Evolutionary conservation across 1,284 basidiomycete genomes (phyloP).

Genomic region (Acaromyces ingoldii): DNA sequence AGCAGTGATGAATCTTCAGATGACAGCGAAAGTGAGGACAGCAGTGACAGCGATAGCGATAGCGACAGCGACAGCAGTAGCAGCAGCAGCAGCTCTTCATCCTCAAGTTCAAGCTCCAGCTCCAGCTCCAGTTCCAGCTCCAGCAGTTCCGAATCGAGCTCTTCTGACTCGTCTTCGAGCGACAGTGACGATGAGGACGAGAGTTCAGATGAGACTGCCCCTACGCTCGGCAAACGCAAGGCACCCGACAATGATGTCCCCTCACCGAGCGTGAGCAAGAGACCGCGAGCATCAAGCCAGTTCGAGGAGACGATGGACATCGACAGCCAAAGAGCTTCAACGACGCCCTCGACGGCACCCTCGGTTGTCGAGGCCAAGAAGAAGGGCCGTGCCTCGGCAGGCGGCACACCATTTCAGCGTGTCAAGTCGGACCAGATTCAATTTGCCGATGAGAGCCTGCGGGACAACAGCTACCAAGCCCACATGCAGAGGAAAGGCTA

Average conservation of each 20-base stretch:
- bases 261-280: neutral
- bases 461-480: conserved; percentile 76
- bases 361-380: neutral
- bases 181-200: neutral
- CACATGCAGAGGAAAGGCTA: conserved; percentile 54
- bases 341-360: neutral
- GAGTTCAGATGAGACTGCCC: neutral
- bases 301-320: neutral
- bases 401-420: conserved; percentile 63
- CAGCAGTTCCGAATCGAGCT: neutral
- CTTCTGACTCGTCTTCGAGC: neutral
- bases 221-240: neutral
- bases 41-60: conserved; percentile 8
- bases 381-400: neutral
- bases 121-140: neutral
- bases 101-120: neutral
- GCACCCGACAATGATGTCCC: neutral
- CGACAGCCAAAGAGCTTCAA: neutral
- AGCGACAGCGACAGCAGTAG: neutral
- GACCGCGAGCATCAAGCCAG: neutral
- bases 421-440: conserved; percentile 65
- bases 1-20: neutral
- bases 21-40: too few relatives aligned
- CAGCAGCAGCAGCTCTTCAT: neutral
- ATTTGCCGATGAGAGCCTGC: conserved; percentile 61